Evolutionary conservation across 106 monocot species (phyloP).

Genomic region (Dendrobium huoshanense): DNA sequence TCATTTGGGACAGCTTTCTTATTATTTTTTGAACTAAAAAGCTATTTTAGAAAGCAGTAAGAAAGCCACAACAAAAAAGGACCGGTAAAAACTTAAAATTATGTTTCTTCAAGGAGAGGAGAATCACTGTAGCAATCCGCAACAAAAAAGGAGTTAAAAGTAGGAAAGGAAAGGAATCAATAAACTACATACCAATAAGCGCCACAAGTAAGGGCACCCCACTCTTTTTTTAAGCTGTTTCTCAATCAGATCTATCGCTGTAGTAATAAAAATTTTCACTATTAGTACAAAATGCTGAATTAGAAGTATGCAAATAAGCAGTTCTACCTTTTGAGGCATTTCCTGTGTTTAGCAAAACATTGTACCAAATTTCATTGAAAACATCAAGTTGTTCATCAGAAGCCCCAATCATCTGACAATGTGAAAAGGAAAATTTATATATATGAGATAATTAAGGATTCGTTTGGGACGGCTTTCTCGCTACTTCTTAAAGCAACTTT

Average conservation of each 20-base stretch:
- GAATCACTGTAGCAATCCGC: not conserved
- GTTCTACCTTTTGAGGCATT: slow-evolving; percentile 42
- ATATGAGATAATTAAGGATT: not conserved
- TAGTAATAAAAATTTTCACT: not conserved
- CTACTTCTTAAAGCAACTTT: too few relatives aligned
- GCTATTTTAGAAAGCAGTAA: too few relatives aligned
- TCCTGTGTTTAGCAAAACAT: slow-evolving; percentile 37
- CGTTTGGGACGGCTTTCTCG: too few relatives aligned
- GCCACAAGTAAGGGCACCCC: slow-evolving; percentile 64
- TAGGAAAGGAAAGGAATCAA: not conserved
- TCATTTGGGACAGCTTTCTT: too few relatives aligned
- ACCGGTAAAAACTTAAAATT: too few relatives aligned
- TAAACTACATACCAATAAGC: slow-evolving; percentile 49
- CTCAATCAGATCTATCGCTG: slow-evolving; percentile 48
- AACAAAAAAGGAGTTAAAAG: not conserved
- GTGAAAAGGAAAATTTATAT: not conserved
- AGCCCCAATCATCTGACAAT: slow-evolving; percentile 67
- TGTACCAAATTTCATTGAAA: slow-evolving; percentile 79
- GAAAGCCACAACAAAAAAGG: too few relatives aligned
- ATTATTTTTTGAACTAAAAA: too few relatives aligned
- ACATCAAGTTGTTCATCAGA: slow-evolving; percentile 92
- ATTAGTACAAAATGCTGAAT: not conserved
- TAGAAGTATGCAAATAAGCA: not conserved
- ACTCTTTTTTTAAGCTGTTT: slow-evolving; percentile 43
- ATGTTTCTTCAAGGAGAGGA: not conserved